Conservation (phyloP, 495 filamentous ascomycete species). For the Corynascus novoguineensis region DNA sequence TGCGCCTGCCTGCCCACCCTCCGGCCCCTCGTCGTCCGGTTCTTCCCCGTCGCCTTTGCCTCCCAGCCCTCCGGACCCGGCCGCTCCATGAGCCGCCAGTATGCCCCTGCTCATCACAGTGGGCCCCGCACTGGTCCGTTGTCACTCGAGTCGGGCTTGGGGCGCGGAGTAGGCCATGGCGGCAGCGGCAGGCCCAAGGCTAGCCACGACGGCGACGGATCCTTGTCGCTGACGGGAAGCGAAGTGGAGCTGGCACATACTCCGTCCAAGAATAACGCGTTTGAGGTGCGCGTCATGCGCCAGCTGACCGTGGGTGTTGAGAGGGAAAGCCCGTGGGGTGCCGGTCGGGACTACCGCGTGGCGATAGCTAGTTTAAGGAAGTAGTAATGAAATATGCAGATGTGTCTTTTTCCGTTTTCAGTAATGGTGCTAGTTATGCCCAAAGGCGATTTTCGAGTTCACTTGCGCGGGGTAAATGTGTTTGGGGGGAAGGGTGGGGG, state of each 20-base stretch:
- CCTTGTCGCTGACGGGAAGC: not conserved
- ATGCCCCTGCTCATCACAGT: not conserved
- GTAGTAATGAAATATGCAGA: no score
- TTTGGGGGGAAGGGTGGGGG: no score
- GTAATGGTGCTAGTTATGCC: no score
- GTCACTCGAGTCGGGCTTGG: constrained; percentile 1
- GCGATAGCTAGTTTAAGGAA: no score
- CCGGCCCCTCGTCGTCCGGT: constrained; percentile 38
- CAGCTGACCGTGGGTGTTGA: constrained; percentile 1
- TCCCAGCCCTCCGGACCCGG: no score
- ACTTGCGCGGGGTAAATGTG: no score
- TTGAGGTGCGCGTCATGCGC: constrained; percentile 10
- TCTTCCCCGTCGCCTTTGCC: constrained; percentile 26
- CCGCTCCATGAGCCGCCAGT: not conserved
- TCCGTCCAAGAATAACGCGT: constrained; percentile 1
- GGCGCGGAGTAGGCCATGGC: not conserved
- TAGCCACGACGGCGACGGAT: not conserved
- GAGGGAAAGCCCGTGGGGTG: no score
- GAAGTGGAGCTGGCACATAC: constrained; percentile 8
- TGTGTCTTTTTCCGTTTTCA: no score
- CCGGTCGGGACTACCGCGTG: no score
- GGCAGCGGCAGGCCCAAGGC: not conserved
- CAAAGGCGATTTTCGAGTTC: no score
- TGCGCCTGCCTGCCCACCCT: constrained; percentile 48
- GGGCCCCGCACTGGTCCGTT: not conserved